These are phyloP conservation scores for Emericellopsis atlantica DNA, from an alignment of 2,329 filamentous ascomycete species.

Conservation along the genomic window DNA sequence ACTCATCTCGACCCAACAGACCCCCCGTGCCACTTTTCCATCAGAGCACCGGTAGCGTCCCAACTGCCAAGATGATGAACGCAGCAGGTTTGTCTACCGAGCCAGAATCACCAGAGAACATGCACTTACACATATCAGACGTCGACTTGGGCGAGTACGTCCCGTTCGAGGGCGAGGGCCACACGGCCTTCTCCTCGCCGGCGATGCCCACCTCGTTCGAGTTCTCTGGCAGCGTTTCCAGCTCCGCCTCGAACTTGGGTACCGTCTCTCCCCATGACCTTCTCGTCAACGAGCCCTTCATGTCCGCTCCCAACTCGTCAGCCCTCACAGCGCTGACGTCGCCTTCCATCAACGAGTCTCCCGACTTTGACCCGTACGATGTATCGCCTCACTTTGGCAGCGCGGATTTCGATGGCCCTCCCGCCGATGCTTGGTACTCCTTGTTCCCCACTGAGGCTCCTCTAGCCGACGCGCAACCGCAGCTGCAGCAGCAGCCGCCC, in stretches of 20 bases:
- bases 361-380: conserved; percentile 61
- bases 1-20: conserved; percentile 37
- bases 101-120: neutral
- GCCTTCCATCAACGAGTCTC: conserved; percentile 67
- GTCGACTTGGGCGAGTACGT: conserved; percentile 47
- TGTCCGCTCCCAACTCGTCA: conserved; percentile 70
- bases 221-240: conserved; percentile 30
- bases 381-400: conserved; percentile 65
- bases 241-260: conserved; percentile 41
- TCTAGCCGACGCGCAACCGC: conserved; percentile 19
- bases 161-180: conserved; percentile 38
- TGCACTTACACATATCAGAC: conserved; percentile 30
- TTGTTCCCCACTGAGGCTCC: conserved; percentile 43
- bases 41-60: conserved; percentile 41
- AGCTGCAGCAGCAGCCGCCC: conserved; percentile 14
- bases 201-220: conserved; percentile 38
- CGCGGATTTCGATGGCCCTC: conserved; percentile 38
- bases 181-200: conserved; percentile 41
- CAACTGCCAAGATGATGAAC: conserved; percentile 30
- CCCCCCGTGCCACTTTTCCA: conserved; percentile 65
- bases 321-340: conserved; percentile 78
- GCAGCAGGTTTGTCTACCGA: conserved; percentile 20
- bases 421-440: conserved; percentile 52
- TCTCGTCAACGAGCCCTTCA: conserved; percentile 53
- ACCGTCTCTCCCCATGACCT: conserved; percentile 82